Conservation (phyloP, 352 stramenopile genomes). For the Phytophthora pinifolia region DNA sequence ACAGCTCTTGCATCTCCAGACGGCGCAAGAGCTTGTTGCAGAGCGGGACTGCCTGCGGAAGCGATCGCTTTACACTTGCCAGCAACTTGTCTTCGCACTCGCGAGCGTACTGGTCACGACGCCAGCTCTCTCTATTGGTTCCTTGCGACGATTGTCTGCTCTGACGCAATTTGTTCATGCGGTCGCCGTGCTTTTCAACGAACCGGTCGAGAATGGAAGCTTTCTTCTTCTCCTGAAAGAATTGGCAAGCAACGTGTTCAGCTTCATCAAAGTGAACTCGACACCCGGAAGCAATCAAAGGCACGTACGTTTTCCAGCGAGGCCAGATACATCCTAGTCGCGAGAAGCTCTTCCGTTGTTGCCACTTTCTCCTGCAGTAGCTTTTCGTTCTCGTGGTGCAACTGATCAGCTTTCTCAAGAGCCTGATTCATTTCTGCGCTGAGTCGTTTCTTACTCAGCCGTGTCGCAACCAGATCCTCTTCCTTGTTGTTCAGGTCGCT, state of each 20-base stretch:
- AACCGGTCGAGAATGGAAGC: conserved; percentile 76
- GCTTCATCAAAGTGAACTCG: neutral
- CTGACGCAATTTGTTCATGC: conserved; percentile 49
- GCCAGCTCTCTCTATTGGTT: conserved; percentile 30
- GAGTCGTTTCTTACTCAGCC: conserved; percentile 51
- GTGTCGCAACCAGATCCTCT: conserved; percentile 48
- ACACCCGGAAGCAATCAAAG: neutral
- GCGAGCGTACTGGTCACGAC: conserved; percentile 36
- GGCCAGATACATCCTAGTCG: conserved; percentile 69
- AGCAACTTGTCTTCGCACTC: conserved; percentile 65
- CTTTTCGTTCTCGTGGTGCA: conserved; percentile 67
- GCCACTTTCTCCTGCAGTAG: conserved; percentile 63
- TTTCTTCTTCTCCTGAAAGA: conserved; percentile 62
- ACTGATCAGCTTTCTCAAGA: conserved; percentile 51
- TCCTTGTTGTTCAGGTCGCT: conserved; percentile 62
- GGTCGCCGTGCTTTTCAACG: conserved; percentile 77
- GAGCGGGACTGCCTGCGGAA: conserved; percentile 66
- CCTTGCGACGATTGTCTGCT: conserved; percentile 9
- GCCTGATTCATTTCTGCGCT: conserved; percentile 58
- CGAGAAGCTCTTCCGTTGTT: conserved; percentile 61
- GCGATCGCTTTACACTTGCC: conserved; percentile 51
- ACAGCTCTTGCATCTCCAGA: conserved; percentile 73
- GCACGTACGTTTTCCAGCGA: conserved; percentile 57
- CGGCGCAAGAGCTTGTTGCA: conserved; percentile 71
- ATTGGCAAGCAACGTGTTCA: neutral